A percentile compares a stretch with the other conserved stretches of the same genome.
Conservation (phyloP, 768 basidiomycete species). For the Trichaptum fuscoviolaceum region DNA sequence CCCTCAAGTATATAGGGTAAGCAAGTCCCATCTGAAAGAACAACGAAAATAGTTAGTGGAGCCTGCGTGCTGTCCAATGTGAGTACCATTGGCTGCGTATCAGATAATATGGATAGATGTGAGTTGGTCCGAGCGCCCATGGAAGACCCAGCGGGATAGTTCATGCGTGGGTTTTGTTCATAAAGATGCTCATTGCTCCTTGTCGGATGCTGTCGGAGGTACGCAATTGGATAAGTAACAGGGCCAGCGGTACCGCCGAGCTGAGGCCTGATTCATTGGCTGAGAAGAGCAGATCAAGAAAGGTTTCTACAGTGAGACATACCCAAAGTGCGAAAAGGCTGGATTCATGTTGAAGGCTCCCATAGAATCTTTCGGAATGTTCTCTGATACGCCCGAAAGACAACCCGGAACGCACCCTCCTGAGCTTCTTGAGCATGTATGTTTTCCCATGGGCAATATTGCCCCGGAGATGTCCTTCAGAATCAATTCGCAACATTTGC, state of each 20-base stretch:
- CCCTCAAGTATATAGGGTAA: neutral
- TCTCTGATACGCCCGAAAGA: neutral
- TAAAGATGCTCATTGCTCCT: neutral
- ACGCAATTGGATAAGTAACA: neutral
- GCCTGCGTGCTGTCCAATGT: neutral
- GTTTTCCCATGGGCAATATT: neutral
- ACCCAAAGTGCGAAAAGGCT: neutral
- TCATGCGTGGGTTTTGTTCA: neutral
- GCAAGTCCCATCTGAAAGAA: neutral
- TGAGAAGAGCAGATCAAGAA: neutral
- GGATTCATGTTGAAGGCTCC: neutral
- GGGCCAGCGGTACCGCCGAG: constrained; percentile 18
- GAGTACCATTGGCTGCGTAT: neutral
- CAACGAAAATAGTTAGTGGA: neutral
- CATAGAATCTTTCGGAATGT: neutral
- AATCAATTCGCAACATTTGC: too few relatives aligned
- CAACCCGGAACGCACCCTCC: constrained; percentile 8
- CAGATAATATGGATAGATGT: neutral
- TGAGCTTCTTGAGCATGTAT: constrained; percentile 12
- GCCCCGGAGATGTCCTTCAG: too few relatives aligned
- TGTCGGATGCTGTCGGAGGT: neutral
- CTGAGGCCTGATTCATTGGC: neutral
- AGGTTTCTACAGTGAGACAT: neutral
- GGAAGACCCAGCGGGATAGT: neutral
- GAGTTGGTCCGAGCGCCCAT: neutral